Conservation (phyloP, 208 protist genomes). For the Acanthamoeba royreba region DNA sequence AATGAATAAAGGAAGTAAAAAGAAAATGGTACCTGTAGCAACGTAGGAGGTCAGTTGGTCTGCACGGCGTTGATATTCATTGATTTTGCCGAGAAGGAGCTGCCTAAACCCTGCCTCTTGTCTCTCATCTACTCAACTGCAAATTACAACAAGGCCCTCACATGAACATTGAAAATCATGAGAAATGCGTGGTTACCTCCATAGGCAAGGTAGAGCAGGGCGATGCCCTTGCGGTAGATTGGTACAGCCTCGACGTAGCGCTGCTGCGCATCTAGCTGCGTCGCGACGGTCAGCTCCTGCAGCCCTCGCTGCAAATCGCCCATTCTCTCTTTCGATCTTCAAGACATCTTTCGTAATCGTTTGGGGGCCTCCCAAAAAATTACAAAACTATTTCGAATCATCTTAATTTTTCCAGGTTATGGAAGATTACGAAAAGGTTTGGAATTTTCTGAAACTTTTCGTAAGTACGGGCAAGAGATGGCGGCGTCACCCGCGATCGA, state of each 20-base stretch:
- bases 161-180: background rate
- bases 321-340: background rate
- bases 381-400: no score
- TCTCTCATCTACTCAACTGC: no score
- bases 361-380: no score
- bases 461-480: background rate
- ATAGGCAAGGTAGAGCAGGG: background rate
- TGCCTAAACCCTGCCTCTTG: background rate
- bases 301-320: background rate
- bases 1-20: no score
- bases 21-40: no score
- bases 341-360: background rate
- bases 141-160: no score
- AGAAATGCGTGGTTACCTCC: background rate
- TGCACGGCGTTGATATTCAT: background rate
- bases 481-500: background rate
- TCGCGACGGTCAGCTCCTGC: background rate
- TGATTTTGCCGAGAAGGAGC: background rate
- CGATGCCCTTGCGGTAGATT: background rate
- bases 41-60: background rate
- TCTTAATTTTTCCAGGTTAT: no score
- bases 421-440: no score
- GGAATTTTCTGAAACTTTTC: no score
- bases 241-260: background rate
- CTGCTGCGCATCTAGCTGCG: background rate